A percentile compares a stretch with the other conserved stretches of the same genome.
phyloP scores from a whole-genome alignment of 2,329 filamentous ascomycete genomes.

The Stromatinia cepivora region DNA sequence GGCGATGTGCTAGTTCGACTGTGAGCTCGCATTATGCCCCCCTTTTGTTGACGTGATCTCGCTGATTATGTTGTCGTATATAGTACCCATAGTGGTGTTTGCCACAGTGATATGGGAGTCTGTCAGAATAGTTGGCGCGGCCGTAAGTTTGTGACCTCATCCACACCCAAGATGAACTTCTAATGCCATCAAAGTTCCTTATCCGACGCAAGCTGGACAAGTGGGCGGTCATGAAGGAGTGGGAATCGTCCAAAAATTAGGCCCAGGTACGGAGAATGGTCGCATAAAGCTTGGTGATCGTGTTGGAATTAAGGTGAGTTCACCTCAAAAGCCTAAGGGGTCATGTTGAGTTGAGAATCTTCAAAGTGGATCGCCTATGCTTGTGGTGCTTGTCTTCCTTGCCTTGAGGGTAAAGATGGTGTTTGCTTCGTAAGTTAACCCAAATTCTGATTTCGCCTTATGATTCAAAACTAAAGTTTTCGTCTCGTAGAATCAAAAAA shows the following conservation, averaged over 20 bases:
- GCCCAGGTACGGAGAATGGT: slow-evolving; percentile 56
- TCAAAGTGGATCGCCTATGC: slow-evolving; percentile 54
- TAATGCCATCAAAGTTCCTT: slow-evolving; percentile 56
- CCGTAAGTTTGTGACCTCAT: slow-evolving; percentile 31
- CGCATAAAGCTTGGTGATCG: slow-evolving; percentile 64
- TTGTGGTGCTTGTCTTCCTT: slow-evolving; percentile 54
- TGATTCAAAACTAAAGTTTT: slow-evolving; percentile 22
- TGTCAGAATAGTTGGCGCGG: slow-evolving; percentile 48
- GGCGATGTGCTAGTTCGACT: slow-evolving; percentile 64
- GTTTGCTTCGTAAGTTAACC: slow-evolving; percentile 59
- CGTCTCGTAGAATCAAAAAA: slow-evolving; percentile 47
- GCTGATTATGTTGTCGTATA: slow-evolving; percentile 14
- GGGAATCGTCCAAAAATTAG: slow-evolving; percentile 64
- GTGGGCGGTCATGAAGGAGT: slow-evolving; percentile 71
- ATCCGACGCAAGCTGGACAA: slow-evolving; percentile 59
- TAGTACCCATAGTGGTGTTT: slow-evolving; percentile 63
- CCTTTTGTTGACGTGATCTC: slow-evolving; percentile 8
- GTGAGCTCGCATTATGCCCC: slow-evolving; percentile 42
- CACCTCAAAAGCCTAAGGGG: neutral
- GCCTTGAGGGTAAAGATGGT: slow-evolving; percentile 60
- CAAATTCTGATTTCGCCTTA: slow-evolving; percentile 6
- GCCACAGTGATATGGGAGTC: slow-evolving; percentile 61
- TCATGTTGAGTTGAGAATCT: slow-evolving; percentile 1
- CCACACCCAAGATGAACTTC: slow-evolving; percentile 16
- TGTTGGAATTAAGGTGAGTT: slow-evolving; percentile 64